A percentile compares a stretch with the other conserved stretches of the same genome.
Evolutionary conservation across 2,329 filamentous ascomycete species (phyloP).

Genomic region (Diplocarpon mali): DNA sequence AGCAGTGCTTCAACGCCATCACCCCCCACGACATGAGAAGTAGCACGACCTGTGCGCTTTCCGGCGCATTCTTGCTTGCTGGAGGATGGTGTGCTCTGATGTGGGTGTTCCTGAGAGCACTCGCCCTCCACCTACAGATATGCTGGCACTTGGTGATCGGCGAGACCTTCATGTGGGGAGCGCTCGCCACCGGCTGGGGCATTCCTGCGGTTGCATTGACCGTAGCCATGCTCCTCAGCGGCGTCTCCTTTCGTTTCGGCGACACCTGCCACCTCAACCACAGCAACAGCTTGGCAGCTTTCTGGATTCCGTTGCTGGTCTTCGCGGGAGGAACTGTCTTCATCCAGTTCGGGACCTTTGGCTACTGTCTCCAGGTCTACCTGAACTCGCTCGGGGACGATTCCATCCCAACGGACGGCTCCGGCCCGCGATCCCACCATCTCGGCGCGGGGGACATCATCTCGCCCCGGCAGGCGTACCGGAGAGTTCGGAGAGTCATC

Average conservation of each 20-base stretch:
- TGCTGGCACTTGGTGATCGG: slow-evolving; percentile 94
- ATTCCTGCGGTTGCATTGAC: slow-evolving; percentile 67
- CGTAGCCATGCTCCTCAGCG: slow-evolving; percentile 70
- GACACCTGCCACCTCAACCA: slow-evolving; percentile 89
- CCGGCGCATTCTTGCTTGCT: slow-evolving; percentile 73
- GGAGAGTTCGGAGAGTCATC: slow-evolving; percentile 74
- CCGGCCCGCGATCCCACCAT: slow-evolving; percentile 62
- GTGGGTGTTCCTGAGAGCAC: slow-evolving; percentile 83
- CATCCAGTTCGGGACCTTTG: slow-evolving; percentile 74
- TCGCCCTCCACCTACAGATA: slow-evolving; percentile 93
- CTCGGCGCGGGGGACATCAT: slow-evolving; percentile 58
- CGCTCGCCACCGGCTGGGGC: slow-evolving; percentile 73
- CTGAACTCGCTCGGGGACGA: slow-evolving; percentile 71
- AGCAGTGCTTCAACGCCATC: slow-evolving; percentile 80
- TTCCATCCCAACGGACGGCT: slow-evolving; percentile 57
- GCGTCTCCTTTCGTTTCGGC: slow-evolving; percentile 90
- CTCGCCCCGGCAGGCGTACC: slow-evolving; percentile 78
- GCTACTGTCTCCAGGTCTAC: slow-evolving; percentile 93
- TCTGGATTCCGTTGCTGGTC: slow-evolving; percentile 81
- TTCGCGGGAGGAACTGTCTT: slow-evolving; percentile 68
- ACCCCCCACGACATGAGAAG: slow-evolving; percentile 89
- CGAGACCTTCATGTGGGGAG: slow-evolving; percentile 76
- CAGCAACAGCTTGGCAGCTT: slow-evolving; percentile 65
- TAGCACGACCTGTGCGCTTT: slow-evolving; percentile 72
- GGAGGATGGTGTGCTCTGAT: slow-evolving; percentile 77